Evolutionary conservation across 768 basidiomycete genomes (phyloP).

Genomic region (Tricholoma flavovirens): DNA sequence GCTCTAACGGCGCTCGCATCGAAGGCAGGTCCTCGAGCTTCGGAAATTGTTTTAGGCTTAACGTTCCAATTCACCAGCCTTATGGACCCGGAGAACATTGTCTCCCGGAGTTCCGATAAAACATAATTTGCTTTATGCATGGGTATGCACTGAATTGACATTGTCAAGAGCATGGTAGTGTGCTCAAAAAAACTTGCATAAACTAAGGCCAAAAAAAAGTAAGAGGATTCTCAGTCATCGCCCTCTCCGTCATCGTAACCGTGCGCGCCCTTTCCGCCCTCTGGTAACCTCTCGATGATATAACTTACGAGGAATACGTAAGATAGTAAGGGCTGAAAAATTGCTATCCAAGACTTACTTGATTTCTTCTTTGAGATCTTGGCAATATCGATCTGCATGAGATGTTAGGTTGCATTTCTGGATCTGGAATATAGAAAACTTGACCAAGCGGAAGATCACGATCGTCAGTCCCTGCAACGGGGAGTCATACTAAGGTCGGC

Average conservation of each 20-base stretch:
- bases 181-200: neutral
- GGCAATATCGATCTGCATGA: conserved; percentile 69
- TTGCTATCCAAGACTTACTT: conserved; percentile 41
- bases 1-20: conserved; percentile 75
- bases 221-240: conserved; percentile 49
- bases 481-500: neutral
- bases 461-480: conserved; percentile 45
- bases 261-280: conserved; percentile 65
- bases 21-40: conserved; percentile 45
- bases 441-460: conserved; percentile 72
- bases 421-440: conserved; percentile 8
- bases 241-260: conserved; percentile 81
- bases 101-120: conserved; percentile 64
- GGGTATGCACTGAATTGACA: neutral
- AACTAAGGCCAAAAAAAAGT: conserved; percentile 6
- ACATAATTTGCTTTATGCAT: neutral
- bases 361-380: conserved; percentile 81
- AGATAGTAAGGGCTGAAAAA: conserved; percentile 6
- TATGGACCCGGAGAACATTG: conserved; percentile 93
- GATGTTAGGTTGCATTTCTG: neutral
- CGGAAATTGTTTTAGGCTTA: neutral
- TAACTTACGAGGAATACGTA: conserved; percentile 38
- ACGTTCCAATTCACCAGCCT: conserved; percentile 47
- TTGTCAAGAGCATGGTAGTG: neutral
- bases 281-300: conserved; percentile 63